These are phyloP conservation scores for Xylariaceae sp. DNA, from an alignment of 2,329 filamentous ascomycete species.

Conservation along the genomic window DNA sequence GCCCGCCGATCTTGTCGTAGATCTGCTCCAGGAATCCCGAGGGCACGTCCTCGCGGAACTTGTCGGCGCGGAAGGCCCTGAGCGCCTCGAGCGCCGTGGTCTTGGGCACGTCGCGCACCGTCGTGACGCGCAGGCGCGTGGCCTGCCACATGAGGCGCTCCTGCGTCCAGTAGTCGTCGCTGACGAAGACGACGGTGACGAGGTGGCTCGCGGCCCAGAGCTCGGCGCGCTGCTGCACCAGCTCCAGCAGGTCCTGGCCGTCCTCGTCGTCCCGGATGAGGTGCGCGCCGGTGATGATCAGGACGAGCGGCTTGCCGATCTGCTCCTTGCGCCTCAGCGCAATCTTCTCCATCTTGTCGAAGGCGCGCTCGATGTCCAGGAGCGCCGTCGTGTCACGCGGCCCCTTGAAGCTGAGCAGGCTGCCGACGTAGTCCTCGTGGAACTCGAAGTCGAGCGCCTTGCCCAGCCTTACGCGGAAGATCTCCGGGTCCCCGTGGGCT, in stretches of 20 bases:
- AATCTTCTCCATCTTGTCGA: conserved; percentile 98
- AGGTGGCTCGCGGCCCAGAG: conserved; percentile 92
- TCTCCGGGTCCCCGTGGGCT: conserved; percentile 89
- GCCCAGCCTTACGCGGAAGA: conserved; percentile 89
- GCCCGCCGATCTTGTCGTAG: conserved; percentile 81
- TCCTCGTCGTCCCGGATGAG: conserved; percentile 86
- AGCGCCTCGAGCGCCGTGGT: conserved; percentile 70
- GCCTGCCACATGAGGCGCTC: conserved; percentile 88
- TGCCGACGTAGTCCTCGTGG: conserved; percentile 95
- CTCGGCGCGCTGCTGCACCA: conserved; percentile 92
- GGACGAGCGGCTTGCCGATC: conserved; percentile 66
- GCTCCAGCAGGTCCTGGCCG: conserved; percentile 86
- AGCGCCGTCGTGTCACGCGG: conserved; percentile 88
- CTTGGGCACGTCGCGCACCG: conserved; percentile 78
- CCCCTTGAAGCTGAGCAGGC: conserved; percentile 88
- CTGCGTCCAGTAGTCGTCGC: conserved; percentile 98
- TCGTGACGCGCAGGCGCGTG: conserved; percentile 89
- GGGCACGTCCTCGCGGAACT: conserved; percentile 59
- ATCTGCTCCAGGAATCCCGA: conserved; percentile 62
- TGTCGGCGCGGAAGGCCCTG: conserved; percentile 71
- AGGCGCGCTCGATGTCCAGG: conserved; percentile 89
- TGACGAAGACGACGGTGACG: conserved; percentile 90
- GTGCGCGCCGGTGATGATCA: conserved; percentile 94
- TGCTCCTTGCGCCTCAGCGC: conserved; percentile 64
- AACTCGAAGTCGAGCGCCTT: conserved; percentile 96